Conservation (phyloP, 192 early-diverging fungal genomes). For the Linnemannia elongata region DNA sequence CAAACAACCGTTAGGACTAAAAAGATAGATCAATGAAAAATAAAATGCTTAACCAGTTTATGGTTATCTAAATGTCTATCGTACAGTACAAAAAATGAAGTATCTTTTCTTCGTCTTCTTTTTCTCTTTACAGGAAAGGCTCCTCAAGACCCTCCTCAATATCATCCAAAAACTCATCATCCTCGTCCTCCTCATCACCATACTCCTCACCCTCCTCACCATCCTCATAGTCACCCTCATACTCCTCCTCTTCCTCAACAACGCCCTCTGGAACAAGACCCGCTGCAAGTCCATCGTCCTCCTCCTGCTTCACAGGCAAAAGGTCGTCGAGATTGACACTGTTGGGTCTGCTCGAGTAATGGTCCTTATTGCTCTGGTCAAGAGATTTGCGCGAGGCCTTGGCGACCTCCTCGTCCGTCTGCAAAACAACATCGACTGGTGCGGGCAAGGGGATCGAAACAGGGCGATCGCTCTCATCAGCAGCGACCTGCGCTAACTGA, state of each 20-base stretch:
- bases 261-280: constrained; percentile 25
- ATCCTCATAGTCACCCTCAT: constrained; percentile 57
- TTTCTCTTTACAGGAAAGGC: constrained; percentile 28
- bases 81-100: background rate
- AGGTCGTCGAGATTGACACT: constrained; percentile 26
- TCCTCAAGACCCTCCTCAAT: constrained; percentile 43
- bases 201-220: constrained; percentile 56
- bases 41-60: constrained; percentile 1
- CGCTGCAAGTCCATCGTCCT: constrained; percentile 20
- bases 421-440: constrained; percentile 7
- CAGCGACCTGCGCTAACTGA: background rate
- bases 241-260: constrained; percentile 46
- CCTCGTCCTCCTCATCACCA: constrained; percentile 41
- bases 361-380: background rate
- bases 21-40: background rate
- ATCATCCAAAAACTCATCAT: constrained; percentile 48
- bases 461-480: constrained; percentile 13
- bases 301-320: constrained; percentile 33
- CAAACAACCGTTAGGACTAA: background rate
- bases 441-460: constrained; percentile 21
- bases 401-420: constrained; percentile 26
- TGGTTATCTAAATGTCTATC: background rate
- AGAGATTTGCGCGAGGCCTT: constrained; percentile 8
- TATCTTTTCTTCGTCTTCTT: background rate
- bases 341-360: constrained; percentile 16